A percentile compares a stretch with the other conserved stretches of the same genome.
Conservation (phyloP, 306 rosid species). For the Lathyrus aphaca region DNA sequence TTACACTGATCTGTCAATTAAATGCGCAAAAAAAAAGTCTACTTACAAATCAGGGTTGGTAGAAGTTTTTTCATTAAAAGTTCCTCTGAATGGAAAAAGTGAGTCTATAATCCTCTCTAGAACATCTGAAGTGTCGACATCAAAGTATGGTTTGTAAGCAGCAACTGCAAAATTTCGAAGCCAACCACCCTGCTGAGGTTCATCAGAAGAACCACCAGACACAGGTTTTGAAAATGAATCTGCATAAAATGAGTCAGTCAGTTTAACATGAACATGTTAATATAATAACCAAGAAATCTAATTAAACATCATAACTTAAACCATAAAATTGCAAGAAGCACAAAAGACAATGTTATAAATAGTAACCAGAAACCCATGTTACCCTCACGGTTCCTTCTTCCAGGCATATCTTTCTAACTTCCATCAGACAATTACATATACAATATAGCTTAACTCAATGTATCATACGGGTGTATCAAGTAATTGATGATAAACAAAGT, state of each 20-base stretch:
- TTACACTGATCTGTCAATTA: constrained; percentile 20
- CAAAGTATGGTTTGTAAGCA: constrained; percentile 83
- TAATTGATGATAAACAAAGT: constrained; percentile 8
- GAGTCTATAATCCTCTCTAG: constrained; percentile 81
- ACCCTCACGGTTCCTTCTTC: constrained; percentile 17
- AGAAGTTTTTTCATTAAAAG: constrained; percentile 84
- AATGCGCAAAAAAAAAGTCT: constrained; percentile 31
- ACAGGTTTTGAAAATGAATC: constrained; percentile 90
- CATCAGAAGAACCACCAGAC: constrained; percentile 83
- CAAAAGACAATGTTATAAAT: not conserved
- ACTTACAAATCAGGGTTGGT: constrained; percentile 91
- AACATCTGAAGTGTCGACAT: constrained; percentile 87
- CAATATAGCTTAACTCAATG: not conserved
- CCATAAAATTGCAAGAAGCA: constrained; percentile 15
- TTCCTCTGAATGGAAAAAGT: constrained; percentile 86
- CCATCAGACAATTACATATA: constrained; percentile 15
- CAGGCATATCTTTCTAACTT: constrained; percentile 9
- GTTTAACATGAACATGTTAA: constrained; percentile 29
- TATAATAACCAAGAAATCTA: constrained; percentile 14
- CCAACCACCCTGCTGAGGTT: constrained; percentile 88
- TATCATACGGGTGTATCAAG: not conserved
- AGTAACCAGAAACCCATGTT: constrained; percentile 20
- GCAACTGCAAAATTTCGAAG: constrained; percentile 60
- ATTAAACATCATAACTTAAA: not conserved
- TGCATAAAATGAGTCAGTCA: constrained; percentile 44